Conservation (phyloP, 2,329 filamentous ascomycete genomes). For the Cladorrhinum sp. region DNA sequence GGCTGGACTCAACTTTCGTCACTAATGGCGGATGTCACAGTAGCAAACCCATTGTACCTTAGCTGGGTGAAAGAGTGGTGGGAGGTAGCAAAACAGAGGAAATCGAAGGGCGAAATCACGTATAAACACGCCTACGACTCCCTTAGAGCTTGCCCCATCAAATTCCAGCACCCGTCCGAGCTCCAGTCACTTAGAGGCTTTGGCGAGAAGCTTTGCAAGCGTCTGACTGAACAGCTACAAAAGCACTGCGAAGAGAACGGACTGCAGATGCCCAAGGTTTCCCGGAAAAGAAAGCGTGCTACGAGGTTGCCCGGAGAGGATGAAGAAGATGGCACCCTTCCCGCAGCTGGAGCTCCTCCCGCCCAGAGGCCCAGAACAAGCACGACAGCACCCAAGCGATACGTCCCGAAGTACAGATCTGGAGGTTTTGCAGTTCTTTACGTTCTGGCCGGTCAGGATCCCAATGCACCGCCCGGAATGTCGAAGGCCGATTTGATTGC, state of each 20-base stretch:
- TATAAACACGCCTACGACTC: conserved; percentile 77
- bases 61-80: conserved; percentile 76
- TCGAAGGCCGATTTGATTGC: conserved; percentile 68
- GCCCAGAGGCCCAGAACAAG: conserved; percentile 60
- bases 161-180: conserved; percentile 69
- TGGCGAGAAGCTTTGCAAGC: conserved; percentile 67
- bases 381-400: conserved; percentile 50
- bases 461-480: conserved; percentile 55
- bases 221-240: conserved; percentile 60
- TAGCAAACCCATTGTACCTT: conserved; percentile 66
- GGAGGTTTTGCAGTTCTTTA: conserved; percentile 71
- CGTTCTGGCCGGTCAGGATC: conserved; percentile 59
- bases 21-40: not conserved
- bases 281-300: conserved; percentile 43
- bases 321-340: conserved; percentile 32
- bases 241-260: conserved; percentile 65
- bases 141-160: conserved; percentile 69
- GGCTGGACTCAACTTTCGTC: not conserved
- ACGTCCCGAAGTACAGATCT: conserved; percentile 70
- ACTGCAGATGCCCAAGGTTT: conserved; percentile 63
- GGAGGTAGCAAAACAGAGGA: conserved; percentile 64
- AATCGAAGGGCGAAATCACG: conserved; percentile 66
- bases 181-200: conserved; percentile 71
- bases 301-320: conserved; percentile 30
- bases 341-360: conserved; percentile 34